A percentile compares a stretch with the other conserved stretches of the same genome.
phyloP scores from a whole-genome alignment of 495 filamentous ascomycete species.

The Neurospora sp. region DNA sequence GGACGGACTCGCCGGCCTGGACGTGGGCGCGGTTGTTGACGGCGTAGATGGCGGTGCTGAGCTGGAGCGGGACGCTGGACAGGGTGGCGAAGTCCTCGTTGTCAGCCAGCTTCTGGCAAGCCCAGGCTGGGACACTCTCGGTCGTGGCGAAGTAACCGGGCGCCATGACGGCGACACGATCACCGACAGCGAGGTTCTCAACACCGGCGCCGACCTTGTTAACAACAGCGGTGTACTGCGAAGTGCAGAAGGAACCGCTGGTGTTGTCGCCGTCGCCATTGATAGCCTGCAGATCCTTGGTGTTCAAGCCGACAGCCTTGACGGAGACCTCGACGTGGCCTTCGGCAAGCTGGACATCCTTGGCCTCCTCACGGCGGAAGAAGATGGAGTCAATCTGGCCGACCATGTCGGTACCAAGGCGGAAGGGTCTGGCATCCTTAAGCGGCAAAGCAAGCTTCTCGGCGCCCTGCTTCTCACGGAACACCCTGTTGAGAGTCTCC shows the following conservation, averaged over 20 bases:
- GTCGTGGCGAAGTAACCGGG: constrained; percentile 28
- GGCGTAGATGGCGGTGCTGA: constrained; percentile 44
- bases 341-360: constrained; percentile 8
- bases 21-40: constrained; percentile 28
- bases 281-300: constrained; percentile 33
- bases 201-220: constrained; percentile 36
- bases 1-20: constrained; percentile 35
- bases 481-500: constrained; percentile 4
- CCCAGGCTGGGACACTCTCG: constrained; percentile 17
- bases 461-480: constrained; percentile 12
- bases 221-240: constrained; percentile 23
- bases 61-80: constrained; percentile 25
- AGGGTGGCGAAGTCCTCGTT: constrained; percentile 11
- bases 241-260: constrained; percentile 27
- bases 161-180: constrained; percentile 29
- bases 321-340: constrained; percentile 22
- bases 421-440: constrained; percentile 8
- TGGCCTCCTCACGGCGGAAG: constrained; percentile 18
- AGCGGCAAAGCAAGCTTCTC: constrained; percentile 15
- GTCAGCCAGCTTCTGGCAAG: constrained; percentile 20
- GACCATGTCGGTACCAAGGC: constrained; percentile 12
- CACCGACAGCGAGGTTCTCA: constrained; percentile 17
- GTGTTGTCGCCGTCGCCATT: constrained; percentile 19
- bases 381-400: constrained; percentile 16
- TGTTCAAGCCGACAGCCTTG: constrained; percentile 24